Conservation (phyloP, 139 green algal genomes). For the Picocystis salinarum region DNA sequence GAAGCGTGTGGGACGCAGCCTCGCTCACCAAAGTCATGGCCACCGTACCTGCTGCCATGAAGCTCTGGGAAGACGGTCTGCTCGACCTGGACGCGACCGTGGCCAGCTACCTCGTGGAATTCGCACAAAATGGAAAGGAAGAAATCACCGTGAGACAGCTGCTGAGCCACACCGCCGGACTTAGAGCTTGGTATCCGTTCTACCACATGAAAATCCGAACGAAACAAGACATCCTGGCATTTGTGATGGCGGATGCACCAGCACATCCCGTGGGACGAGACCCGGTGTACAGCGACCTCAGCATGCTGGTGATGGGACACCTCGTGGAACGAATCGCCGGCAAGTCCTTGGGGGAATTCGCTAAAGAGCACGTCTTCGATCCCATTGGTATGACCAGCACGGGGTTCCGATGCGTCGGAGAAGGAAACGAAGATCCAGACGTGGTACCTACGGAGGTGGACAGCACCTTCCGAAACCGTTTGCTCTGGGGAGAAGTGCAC, state of each 20-base stretch:
- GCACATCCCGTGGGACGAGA: conserved; percentile 3
- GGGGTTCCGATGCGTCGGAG: conserved; percentile 7
- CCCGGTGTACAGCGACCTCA: conserved; percentile 21
- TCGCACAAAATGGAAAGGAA: conserved; percentile 17
- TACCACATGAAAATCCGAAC: conserved; percentile 14
- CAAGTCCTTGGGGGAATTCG: conserved; percentile 9
- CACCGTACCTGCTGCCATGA: conserved; percentile 14
- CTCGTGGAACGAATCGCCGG: conserved; percentile 12
- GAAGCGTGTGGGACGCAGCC: not conserved
- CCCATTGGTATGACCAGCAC: conserved; percentile 8
- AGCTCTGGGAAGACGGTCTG: conserved; percentile 17
- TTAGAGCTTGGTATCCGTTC: conserved; percentile 21
- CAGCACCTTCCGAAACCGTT: conserved; percentile 7
- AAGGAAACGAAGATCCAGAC: conserved; percentile 4
- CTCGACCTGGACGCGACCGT: conserved; percentile 16
- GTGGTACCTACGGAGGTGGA: conserved; percentile 22
- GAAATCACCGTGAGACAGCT: conserved; percentile 19
- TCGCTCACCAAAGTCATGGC: conserved; percentile 11
- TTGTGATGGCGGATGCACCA: not conserved
- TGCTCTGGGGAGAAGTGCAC: conserved; percentile 26
- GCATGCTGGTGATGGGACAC: conserved; percentile 21
- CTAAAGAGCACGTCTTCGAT: not conserved
- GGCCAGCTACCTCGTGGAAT: conserved; percentile 13
- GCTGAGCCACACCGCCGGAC: conserved; percentile 20
- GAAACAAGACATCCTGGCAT: not conserved